A percentile compares a stretch with the other conserved stretches of the same genome.
Conservation (phyloP, 1,284 basidiomycete species). For the Hymenochaete sp. region DNA sequence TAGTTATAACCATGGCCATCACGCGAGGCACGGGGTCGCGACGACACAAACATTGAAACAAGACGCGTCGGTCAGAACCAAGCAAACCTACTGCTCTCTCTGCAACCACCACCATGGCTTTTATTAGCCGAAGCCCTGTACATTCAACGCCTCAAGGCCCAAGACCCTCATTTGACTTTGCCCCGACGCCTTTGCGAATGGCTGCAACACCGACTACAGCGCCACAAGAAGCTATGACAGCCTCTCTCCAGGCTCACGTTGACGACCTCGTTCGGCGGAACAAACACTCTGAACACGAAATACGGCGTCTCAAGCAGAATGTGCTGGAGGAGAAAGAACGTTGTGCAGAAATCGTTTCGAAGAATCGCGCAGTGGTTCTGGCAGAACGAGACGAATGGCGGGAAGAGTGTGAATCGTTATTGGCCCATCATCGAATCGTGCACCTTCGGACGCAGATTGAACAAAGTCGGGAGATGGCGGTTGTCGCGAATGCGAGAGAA, state of each 20-base stretch:
- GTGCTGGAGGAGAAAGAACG: conserved; percentile 37
- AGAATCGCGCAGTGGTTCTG: conserved; percentile 40
- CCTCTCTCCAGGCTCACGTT: conserved; percentile 54
- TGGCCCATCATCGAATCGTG: conserved; percentile 53
- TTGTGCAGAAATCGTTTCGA: conserved; percentile 34
- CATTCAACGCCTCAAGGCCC: too few species aligned
- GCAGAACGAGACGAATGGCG: conserved; percentile 49
- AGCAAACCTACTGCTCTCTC: background rate
- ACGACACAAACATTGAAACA: too few species aligned
- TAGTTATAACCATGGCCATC: too few species aligned
- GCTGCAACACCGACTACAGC: conserved; percentile 24
- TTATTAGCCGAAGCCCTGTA: conserved; percentile 14
- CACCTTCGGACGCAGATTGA: conserved; percentile 45
- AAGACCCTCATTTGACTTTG: too few species aligned
- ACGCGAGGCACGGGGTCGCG: too few species aligned
- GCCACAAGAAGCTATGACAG: conserved; percentile 43
- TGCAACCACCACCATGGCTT: conserved; percentile 13
- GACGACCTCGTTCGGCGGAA: conserved; percentile 58
- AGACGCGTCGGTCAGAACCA: too few species aligned
- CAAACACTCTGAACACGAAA: conserved; percentile 49
- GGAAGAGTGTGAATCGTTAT: conserved; percentile 50
- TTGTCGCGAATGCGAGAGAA: conserved; percentile 44
- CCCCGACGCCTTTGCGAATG: background rate
- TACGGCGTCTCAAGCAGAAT: conserved; percentile 42
- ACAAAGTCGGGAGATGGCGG: conserved; percentile 42